phyloP scores from a whole-genome alignment of 1,139 yeast species.

The Nematodospora anomalae region DNA sequence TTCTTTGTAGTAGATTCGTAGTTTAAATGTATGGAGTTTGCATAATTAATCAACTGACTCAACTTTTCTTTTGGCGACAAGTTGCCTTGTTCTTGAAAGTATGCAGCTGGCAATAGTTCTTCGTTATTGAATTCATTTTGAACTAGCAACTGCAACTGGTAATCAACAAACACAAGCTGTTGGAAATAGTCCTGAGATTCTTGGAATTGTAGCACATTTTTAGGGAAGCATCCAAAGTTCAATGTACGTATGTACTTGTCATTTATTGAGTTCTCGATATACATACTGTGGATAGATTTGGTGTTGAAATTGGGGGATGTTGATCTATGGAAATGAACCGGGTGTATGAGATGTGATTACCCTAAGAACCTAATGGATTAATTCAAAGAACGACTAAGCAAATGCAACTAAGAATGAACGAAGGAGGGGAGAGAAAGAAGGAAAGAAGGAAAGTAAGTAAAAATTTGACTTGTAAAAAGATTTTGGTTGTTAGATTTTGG shows the following conservation, averaged over 20 bases:
- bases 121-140: conserved; percentile 33
- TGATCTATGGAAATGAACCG: too few species aligned
- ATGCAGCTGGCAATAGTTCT: conserved; percentile 25
- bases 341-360: too few species aligned
- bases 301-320: too few species aligned
- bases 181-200: conserved; percentile 38
- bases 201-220: conserved; percentile 32
- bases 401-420: too few species aligned
- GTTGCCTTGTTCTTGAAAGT: conserved; percentile 19
- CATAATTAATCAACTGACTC: conserved; percentile 30
- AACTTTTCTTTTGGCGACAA: conserved; percentile 26
- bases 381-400: too few species aligned
- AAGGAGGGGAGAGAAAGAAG: not conserved
- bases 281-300: conserved; percentile 18
- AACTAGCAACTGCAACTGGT: conserved; percentile 37
- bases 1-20: conserved; percentile 26
- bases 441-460: not conserved
- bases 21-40: conserved; percentile 29
- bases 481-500: too few species aligned
- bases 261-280: conserved; percentile 24
- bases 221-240: conserved; percentile 43
- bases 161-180: conserved; percentile 41
- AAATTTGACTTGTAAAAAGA: too few species aligned
- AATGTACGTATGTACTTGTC: conserved; percentile 28
- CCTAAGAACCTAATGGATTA: too few species aligned